Evolutionary conservation across 2,329 filamentous ascomycete genomes (phyloP), one percentile per base, ranked within the genome.

Genomic region (Nemania sp.): DNA sequence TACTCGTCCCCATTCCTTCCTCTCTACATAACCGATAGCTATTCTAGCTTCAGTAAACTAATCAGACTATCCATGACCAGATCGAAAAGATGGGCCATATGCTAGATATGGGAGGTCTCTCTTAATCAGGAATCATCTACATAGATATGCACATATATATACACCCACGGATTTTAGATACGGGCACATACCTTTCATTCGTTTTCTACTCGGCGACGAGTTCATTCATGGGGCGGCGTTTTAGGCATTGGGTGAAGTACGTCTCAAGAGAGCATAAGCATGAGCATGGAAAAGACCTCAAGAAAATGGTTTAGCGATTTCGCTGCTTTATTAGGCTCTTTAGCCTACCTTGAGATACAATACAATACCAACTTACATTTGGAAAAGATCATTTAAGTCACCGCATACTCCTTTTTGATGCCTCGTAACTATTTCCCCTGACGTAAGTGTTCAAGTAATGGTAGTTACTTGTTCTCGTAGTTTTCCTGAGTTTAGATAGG

Each of bases 81-180:
- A 94, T 96, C 71, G 90, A 93, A 72, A 94, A 94, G 79, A 95
- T 96, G 92, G 92, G 93, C 10, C 92, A 96, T 76, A 90, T 95
- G 89, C 77, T 92, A 45, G 86, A 90, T 55, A 86, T 89, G 83
- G 83, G 78, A 24, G 70, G 74, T 18, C 61, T 78, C 52, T 75
- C 76, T 26, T 73, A 57, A 45, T 27, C n/a, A 41, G n/a, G n/a
- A 38, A 45, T 41, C 49, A 41, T 29, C 45, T 4, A 49, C 45
- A 41, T 61, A 65, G 54, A 68, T 45, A 65, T 45, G 26, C 51
- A 68, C 38, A 65, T 45, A 24, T 45, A 13, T 62, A 58, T 71
- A 51, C 70, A 22, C 53, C 32, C 71, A 58, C 45, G 24, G 27
- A 41, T 57, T 45, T 59, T 43, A 54, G 24, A 58, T 47, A 58